A percentile compares a stretch with the other conserved stretches of the same genome.
Conservation (phyloP, 768 basidiomycete genomes). For the Tephrocybe sp. region DNA sequence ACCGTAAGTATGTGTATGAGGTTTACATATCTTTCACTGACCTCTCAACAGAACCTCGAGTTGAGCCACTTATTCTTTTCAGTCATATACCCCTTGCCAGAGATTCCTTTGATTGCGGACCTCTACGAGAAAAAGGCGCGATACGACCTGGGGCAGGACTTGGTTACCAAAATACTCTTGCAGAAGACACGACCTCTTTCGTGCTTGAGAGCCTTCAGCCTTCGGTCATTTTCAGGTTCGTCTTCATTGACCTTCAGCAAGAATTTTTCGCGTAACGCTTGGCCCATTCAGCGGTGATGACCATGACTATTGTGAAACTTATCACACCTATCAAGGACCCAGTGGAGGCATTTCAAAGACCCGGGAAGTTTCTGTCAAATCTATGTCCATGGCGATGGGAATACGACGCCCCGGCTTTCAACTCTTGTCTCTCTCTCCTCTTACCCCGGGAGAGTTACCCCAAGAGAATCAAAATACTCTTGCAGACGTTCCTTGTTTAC, state of each 20-base stretch:
- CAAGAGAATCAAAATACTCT: slow-evolving; percentile 24
- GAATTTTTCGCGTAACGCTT: background rate
- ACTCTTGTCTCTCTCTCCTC: slow-evolving; percentile 69
- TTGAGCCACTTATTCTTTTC: slow-evolving; percentile 64
- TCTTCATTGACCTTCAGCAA: background rate
- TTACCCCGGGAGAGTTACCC: slow-evolving; percentile 1
- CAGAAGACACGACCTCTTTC: slow-evolving; percentile 60
- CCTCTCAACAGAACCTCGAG: slow-evolving; percentile 22
- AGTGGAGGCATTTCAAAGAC: slow-evolving; percentile 27
- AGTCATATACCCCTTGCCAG: slow-evolving; percentile 89
- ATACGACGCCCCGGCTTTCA: slow-evolving; percentile 86
- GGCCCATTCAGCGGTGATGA: slow-evolving; percentile 73
- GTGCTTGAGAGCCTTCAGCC: slow-evolving; percentile 66
- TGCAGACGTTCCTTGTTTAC: slow-evolving; percentile 65
- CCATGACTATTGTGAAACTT: slow-evolving; percentile 90
- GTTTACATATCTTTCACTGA: background rate
- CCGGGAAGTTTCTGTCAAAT: slow-evolving; percentile 84
- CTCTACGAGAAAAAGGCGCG: slow-evolving; percentile 67
- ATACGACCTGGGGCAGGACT: slow-evolving; percentile 73
- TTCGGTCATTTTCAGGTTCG: slow-evolving; percentile 71
- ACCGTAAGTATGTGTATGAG: slow-evolving; percentile 24
- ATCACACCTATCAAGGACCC: slow-evolving; percentile 21
- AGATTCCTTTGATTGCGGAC: slow-evolving; percentile 71
- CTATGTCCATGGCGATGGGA: slow-evolving; percentile 88
- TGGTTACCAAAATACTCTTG: slow-evolving; percentile 86